These are phyloP conservation scores for Yarrowia osloensis DNA, from an alignment of 805 yeast species.

Conservation along the genomic window DNA sequence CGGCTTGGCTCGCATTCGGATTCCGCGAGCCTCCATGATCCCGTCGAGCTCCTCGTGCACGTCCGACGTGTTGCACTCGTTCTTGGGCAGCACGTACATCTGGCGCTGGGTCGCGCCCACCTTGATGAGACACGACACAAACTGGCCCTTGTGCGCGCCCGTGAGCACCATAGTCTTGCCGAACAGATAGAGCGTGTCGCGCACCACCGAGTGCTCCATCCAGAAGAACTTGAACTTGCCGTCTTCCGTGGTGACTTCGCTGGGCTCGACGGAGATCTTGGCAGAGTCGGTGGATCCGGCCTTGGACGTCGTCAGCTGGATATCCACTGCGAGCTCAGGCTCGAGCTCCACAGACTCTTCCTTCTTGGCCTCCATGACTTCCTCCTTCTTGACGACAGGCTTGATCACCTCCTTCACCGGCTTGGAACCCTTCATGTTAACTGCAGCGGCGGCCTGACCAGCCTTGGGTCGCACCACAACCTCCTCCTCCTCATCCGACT, in stretches of 20 bases:
- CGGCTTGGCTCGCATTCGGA: constrained; percentile 69
- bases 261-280: not conserved
- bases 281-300: not conserved
- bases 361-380: not conserved
- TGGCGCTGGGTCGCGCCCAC: constrained; percentile 69
- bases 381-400: not conserved
- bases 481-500: constrained; percentile 24
- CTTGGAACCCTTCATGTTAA: constrained; percentile 14
- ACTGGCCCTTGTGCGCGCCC: constrained; percentile 49
- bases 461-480: constrained; percentile 12
- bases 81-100: constrained; percentile 73
- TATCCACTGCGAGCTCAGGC: not conserved
- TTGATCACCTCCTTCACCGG: not conserved
- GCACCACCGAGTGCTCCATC: constrained; percentile 85
- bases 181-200: constrained; percentile 65
- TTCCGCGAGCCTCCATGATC: constrained; percentile 61
- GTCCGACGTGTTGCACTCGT: constrained; percentile 51
- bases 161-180: constrained; percentile 67
- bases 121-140: constrained; percentile 76
- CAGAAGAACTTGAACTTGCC: constrained; percentile 70
- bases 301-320: not conserved
- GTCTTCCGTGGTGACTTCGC: not conserved
- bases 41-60: constrained; percentile 77
- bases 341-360: constrained; percentile 44
- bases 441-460: not conserved